Conservation (phyloP, 306 rosid species). For the Malus fusca region DNA sequence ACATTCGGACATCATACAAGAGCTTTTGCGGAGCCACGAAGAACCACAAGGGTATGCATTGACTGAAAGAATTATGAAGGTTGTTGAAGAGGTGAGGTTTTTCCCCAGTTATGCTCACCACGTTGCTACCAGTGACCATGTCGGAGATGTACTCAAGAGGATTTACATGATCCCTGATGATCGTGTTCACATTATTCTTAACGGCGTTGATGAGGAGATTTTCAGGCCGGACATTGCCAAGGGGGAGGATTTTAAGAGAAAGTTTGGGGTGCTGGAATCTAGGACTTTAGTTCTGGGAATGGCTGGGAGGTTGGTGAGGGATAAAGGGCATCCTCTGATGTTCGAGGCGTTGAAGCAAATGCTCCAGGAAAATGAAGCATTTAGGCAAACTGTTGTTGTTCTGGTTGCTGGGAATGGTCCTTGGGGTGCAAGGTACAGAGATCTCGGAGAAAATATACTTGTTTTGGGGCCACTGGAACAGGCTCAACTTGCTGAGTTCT, state of each 20-base stretch:
- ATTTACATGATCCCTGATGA: constrained; percentile 67
- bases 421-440: constrained; percentile 58
- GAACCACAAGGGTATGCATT: constrained; percentile 37
- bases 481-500: constrained; percentile 47
- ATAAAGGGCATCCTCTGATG: constrained; percentile 71
- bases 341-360: constrained; percentile 50
- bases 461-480: constrained; percentile 62
- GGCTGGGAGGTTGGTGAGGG: constrained; percentile 69
- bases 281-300: constrained; percentile 51
- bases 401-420: constrained; percentile 78
- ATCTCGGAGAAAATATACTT: constrained; percentile 38
- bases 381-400: constrained; percentile 33
- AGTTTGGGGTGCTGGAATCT: constrained; percentile 27
- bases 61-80: constrained; percentile 42
- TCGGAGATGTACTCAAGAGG: constrained; percentile 59
- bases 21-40: constrained; percentile 28
- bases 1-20: constrained; percentile 39
- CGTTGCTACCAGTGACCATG: constrained; percentile 71
- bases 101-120: constrained; percentile 60
- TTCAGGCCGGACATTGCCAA: constrained; percentile 45
- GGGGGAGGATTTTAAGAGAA: constrained; percentile 35
- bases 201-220: constrained; percentile 56
- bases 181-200: constrained; percentile 60
- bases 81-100: constrained; percentile 47
- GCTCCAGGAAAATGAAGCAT: constrained; percentile 34